Percentiles rank a stretch among this genome's conserved stretches.
phyloP scores from a whole-genome alignment of 495 filamentous ascomycete species.

The Penicillium ochrochloron region DNA sequence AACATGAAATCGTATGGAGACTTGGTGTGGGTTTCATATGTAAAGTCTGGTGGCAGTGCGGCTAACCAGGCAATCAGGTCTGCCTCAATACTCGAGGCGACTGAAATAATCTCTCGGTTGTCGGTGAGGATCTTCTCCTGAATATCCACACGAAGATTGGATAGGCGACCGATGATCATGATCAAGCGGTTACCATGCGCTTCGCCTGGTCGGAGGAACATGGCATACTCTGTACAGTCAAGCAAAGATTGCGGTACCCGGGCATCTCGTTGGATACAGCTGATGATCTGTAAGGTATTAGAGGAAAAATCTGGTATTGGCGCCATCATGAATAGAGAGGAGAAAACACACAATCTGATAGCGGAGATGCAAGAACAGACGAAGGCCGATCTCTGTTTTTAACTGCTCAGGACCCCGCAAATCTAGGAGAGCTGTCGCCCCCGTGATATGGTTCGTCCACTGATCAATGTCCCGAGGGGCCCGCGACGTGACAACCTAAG shows the following conservation, averaged over 20 bases:
- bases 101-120: conserved; percentile 48
- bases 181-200: conserved; percentile 43
- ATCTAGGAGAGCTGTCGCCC: conserved; percentile 60
- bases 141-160: conserved; percentile 51
- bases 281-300: conserved; percentile 36
- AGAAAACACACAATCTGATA: conserved; percentile 47
- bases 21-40: conserved; percentile 35
- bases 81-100: conserved; percentile 54
- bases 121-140: conserved; percentile 41
- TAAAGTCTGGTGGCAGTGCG: conserved; percentile 44
- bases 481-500: conserved; percentile 54
- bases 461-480: conserved; percentile 49
- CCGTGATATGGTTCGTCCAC: conserved; percentile 65
- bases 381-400: conserved; percentile 54
- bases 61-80: conserved; percentile 52
- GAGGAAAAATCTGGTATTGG: not conserved
- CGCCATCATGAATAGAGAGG: not conserved
- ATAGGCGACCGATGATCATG: conserved; percentile 47
- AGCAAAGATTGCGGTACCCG: conserved; percentile 43
- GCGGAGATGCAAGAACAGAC: conserved; percentile 61
- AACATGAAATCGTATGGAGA: conserved; percentile 31
- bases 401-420: conserved; percentile 62
- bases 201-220: conserved; percentile 41
- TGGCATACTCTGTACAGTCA: conserved; percentile 40
- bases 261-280: conserved; percentile 44